Evolutionary conservation across 169 alveolate genomes (phyloP).

Genomic region (Babesia caballi): DNA sequence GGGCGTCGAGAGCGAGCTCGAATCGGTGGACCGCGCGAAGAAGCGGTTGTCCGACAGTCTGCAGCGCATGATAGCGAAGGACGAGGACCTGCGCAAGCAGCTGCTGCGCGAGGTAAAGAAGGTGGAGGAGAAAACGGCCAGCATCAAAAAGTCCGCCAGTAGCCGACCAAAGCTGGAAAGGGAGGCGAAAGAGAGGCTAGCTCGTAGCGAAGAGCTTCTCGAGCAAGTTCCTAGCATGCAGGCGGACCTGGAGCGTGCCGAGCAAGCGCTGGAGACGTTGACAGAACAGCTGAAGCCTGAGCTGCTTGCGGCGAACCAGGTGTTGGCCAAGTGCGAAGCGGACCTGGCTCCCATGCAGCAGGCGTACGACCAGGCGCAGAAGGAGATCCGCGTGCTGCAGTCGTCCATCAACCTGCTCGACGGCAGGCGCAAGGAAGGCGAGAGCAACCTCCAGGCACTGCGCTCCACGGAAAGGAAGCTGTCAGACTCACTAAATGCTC

Average conservation of each 20-base stretch:
- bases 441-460: neutral
- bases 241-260: conserved; percentile 68
- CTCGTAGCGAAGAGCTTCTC: conserved; percentile 44
- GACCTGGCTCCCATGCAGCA: conserved; percentile 74
- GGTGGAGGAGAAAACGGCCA: conserved; percentile 71
- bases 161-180: conserved; percentile 65
- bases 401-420: conserved; percentile 63
- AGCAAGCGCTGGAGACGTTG: conserved; percentile 62
- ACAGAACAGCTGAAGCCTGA: conserved; percentile 64
- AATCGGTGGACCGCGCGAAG: conserved; percentile 58
- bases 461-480: conserved; percentile 23
- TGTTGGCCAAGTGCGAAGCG: conserved; percentile 61
- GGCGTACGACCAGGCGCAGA: conserved; percentile 51
- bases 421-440: conserved; percentile 26
- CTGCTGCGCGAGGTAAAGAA: conserved; percentile 68
- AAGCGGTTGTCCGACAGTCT: conserved; percentile 71
- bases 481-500: conserved; percentile 32
- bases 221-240: conserved; percentile 66
- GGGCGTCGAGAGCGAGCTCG: conserved; percentile 70
- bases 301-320: conserved; percentile 42
- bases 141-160: conserved; percentile 59
- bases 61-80: conserved; percentile 64
- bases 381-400: conserved; percentile 51
- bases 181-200: conserved; percentile 60
- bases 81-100: conserved; percentile 79